Base-by-base conservation (phyloP, 176 grass and related monocot species). In the Rhynchospora tenuis region DNA sequence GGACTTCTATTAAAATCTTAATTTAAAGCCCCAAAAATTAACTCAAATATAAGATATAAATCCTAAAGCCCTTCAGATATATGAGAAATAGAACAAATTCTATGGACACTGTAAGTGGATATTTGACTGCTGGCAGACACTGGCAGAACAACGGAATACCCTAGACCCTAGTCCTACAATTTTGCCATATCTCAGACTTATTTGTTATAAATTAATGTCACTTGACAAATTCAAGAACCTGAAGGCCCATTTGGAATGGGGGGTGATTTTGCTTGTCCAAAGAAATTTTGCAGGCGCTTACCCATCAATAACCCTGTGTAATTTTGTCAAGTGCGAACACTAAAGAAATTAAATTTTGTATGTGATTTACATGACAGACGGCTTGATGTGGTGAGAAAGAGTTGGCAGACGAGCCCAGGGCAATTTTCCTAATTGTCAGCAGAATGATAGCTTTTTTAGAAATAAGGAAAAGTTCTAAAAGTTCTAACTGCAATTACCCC, bases 401-500 rank as follows among this genome's bases (percentile, higher is more conserved):
- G 31, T 33, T 33, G 31, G 31, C 5, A 4, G 2, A 38, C 33
- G 5, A 38, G 33, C 2, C 0, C 33, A 38, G 33, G 33, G 33
- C 0, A 38, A 38, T 4, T 38, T 38, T 38, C 33, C 33, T 38
- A 38, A 38, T 38, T 38, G 33, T 38, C 33, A 38, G n/a, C 33
- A 74, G 26, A 54, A 50, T 20, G 15, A 46, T 9, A 29, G 47
- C 52, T 75, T 28, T 11, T 54, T 75, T 26, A 74, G 11, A 75
- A 45, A 71, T 45, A 47, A 45, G 20, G 33, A 65, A 62, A 29
- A 38, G 10, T 17, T 1, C 19, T 38, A 65, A 62, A 51, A 57
- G 28, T 47, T 74, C 33, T 59, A 42, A 72, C 5, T 9, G 15
- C 11, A 65, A 26, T 80, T 90, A 98, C 95, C 91, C 95, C 47